These are phyloP conservation scores for Penicillium lividum DNA, from an alignment of 495 filamentous ascomycete species.

Conservation along the genomic window DNA sequence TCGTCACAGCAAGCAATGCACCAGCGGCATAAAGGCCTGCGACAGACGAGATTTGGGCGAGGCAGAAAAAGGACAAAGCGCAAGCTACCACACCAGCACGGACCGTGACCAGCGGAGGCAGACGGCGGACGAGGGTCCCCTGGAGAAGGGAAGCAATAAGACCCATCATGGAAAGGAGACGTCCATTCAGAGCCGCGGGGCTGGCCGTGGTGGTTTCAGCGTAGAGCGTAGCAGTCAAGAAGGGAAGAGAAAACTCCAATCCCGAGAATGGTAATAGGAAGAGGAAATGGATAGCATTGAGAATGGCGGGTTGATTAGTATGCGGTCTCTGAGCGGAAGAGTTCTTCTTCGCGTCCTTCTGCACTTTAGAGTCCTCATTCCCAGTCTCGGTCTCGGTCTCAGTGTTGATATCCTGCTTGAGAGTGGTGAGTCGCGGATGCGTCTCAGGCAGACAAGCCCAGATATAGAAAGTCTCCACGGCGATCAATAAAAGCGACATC, in stretches of 20 bases:
- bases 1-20: constrained; percentile 80
- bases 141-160: constrained; percentile 90
- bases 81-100: constrained; percentile 77
- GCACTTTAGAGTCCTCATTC: not conserved
- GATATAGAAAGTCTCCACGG: constrained; percentile 85
- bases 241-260: constrained; percentile 91
- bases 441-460: constrained; percentile 89
- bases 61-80: constrained; percentile 74
- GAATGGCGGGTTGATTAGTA: constrained; percentile 78
- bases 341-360: not conserved
- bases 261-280: constrained; percentile 97
- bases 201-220: constrained; percentile 47
- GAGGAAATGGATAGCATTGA: constrained; percentile 82
- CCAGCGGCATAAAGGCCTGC: constrained; percentile 76
- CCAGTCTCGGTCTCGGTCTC: not conserved
- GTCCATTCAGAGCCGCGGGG: constrained; percentile 73
- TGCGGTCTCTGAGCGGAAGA: constrained; percentile 27
- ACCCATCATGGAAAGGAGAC: constrained; percentile 90
- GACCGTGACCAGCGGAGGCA: constrained; percentile 76
- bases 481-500: constrained; percentile 78
- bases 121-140: constrained; percentile 76
- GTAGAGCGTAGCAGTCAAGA: constrained; percentile 95
- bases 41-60: constrained; percentile 67
- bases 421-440: constrained; percentile 54
- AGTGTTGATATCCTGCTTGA: constrained; percentile 27